phyloP scores from a whole-genome alignment of 352 stramenopile species.

The Halophytophthora batemanensis region DNA sequence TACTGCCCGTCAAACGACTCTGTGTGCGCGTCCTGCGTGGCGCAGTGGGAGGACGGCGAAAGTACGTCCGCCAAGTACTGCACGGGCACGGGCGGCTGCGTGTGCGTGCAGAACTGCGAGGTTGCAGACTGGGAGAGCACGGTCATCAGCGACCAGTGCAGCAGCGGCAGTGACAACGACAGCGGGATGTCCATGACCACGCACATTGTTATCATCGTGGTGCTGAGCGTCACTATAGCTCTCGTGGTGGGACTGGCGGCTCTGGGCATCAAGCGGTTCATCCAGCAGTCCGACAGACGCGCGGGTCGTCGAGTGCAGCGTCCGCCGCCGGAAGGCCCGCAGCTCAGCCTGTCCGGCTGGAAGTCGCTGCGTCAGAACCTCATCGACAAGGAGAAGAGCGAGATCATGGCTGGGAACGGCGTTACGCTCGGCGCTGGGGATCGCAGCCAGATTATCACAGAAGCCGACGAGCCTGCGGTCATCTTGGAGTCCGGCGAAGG shows the following conservation, averaged over 20 bases:
- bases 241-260: neutral
- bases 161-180: slow-evolving; percentile 5
- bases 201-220: slow-evolving; percentile 5
- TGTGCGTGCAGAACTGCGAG: slow-evolving; percentile 38
- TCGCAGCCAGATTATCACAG: no score
- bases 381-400: slow-evolving; percentile 19
- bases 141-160: slow-evolving; percentile 25
- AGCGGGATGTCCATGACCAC: slow-evolving; percentile 4
- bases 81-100: slow-evolving; percentile 29
- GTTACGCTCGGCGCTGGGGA: no score
- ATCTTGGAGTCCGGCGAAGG: no score
- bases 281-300: neutral
- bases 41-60: slow-evolving; percentile 21
- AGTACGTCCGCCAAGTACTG: slow-evolving; percentile 25
- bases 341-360: slow-evolving; percentile 29
- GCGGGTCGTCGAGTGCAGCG: neutral
- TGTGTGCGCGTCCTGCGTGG: slow-evolving; percentile 28
- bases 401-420: slow-evolving; percentile 2
- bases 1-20: slow-evolving; percentile 36
- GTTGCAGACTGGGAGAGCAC: slow-evolving; percentile 18
- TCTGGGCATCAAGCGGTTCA: neutral
- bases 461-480: no score
- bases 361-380: slow-evolving; percentile 39
- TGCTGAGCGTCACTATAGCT: slow-evolving; percentile 1
- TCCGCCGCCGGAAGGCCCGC: slow-evolving; percentile 13